Base-by-base conservation (phyloP, 257 asterid species). In the Lavandula angustifolia region DNA sequence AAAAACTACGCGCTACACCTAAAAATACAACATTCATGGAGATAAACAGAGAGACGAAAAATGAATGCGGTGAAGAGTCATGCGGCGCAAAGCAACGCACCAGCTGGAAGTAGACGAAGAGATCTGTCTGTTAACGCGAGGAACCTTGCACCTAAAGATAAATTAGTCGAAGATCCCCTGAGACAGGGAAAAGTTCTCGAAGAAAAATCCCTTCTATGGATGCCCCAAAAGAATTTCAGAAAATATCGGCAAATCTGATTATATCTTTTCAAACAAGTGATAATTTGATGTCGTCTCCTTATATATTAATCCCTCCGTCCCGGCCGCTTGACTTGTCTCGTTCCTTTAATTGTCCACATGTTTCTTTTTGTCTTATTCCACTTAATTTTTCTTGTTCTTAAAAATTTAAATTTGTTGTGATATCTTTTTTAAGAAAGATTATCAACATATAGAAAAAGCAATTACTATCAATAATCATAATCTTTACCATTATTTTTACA, bases 41-140 rank as follows among this genome's bases (percentile, higher is more conserved):
- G 38, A 13, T 40, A n/a, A 55, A 29, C 9, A 9, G 61, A 35
- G 14, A 14, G 51, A 34, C 31, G 54, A 51, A 9, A 9, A 9
- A 41, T 9, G 1, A 48, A 50, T 56, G 55, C 27, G 41, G 48
- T 16, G 2, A 5, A 42, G 64, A 65, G 78, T 55, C 78, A 22
- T 22, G 27, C 27, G 51, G 63, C 14, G 56, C 33, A 54, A 31
- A 68, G 62, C 62, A 42, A 55, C 68, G 49, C 55, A 71, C 74
- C 68, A 49, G 64, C 22, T 67, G 51, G 42, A 17, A 65, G 71
- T 42, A 7, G 17, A 57, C 3, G 55, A 67, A 38, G 51, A 63
- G 61, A 54, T 54, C 61, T 13, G 8, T 57, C 51, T 32, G 42
- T 61, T 37, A 18, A 8, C 12, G 64, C 54, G 53, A 17, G 76